phyloP scores from a whole-genome alignment of 1,284 basidiomycete species.

The Schizopora paradoxa region DNA sequence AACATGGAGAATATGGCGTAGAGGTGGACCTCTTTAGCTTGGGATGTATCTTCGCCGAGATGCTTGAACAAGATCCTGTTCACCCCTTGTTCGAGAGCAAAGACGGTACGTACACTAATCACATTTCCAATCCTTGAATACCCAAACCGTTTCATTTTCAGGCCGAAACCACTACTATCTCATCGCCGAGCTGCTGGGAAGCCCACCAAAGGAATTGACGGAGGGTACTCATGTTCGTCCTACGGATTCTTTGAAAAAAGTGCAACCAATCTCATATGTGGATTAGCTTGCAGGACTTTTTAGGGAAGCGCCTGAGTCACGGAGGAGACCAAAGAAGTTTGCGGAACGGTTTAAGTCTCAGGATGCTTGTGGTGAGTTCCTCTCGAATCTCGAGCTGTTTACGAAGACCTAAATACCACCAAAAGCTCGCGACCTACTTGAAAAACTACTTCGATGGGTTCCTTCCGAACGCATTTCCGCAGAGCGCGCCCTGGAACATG shows the following conservation, averaged over 20 bases:
- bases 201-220: constrained; percentile 97
- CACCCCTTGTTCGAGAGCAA: constrained; percentile 99
- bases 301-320: too few relatives aligned
- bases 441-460: constrained; percentile 99
- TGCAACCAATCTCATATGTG: too few relatives aligned
- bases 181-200: constrained; percentile 97
- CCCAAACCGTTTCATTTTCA: constrained; percentile 29
- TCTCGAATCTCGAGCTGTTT: background rate
- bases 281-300: too few relatives aligned
- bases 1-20: constrained; percentile 99
- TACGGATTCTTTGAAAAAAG: too few relatives aligned
- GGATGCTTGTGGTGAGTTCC: constrained; percentile 72
- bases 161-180: constrained; percentile 99
- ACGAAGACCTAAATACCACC: constrained; percentile 2
- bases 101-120: constrained; percentile 65
- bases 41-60: constrained; percentile 99
- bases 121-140: constrained; percentile 6
- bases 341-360: constrained; percentile 88
- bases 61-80: constrained; percentile 98
- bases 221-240: too few relatives aligned
- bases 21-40: constrained; percentile 99
- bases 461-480: constrained; percentile 96
- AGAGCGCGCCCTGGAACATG: constrained; percentile 84
- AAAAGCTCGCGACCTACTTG: constrained; percentile 90
- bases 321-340: too few relatives aligned